Evolutionary conservation across 31 red algal species (phyloP).

Genomic region (Porphyra umbilicalis): DNA sequence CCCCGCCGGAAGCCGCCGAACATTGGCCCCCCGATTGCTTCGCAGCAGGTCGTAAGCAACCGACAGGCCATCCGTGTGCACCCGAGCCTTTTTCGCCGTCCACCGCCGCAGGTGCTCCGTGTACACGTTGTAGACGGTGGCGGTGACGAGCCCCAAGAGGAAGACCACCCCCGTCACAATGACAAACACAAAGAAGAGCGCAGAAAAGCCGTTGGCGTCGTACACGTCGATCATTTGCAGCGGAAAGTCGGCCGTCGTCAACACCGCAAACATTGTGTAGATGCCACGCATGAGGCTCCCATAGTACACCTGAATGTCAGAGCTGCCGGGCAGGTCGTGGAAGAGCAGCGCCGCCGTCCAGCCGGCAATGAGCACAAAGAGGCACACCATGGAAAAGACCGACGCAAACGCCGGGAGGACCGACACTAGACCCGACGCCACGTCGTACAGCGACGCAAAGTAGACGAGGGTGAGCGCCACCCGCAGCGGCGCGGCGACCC

Average conservation of each 20-base stretch:
- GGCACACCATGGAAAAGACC: conserved; percentile 43
- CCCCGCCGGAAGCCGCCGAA: too few relatives aligned
- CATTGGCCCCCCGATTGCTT: neutral
- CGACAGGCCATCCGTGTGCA: neutral
- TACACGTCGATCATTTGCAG: conserved; percentile 72
- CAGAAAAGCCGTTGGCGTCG: conserved; percentile 28
- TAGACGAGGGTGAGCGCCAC: conserved; percentile 56
- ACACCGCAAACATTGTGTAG: conserved; percentile 53
- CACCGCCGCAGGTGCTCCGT: conserved; percentile 35
- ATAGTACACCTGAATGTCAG: conserved; percentile 28
- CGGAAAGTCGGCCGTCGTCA: conserved; percentile 69
- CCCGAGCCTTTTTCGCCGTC: neutral
- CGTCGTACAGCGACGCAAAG: conserved; percentile 48
- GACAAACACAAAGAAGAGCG: conserved; percentile 40
- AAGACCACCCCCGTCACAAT: conserved; percentile 64
- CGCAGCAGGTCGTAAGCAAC: neutral
- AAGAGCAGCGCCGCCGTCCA: conserved; percentile 70
- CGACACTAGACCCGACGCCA: conserved; percentile 33
- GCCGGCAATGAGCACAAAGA: conserved; percentile 54
- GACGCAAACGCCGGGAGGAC: conserved; percentile 60
- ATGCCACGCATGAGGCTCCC: conserved; percentile 45
- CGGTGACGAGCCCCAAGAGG: conserved; percentile 63
- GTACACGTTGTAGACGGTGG: conserved; percentile 80
- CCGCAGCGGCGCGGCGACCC: conserved; percentile 52
- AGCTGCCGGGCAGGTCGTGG: conserved; percentile 53